Evolutionary conservation across 306 rosid species (phyloP), one percentile per base, ranked within the genome.

Genomic region (Rosa lucieae): DNA sequence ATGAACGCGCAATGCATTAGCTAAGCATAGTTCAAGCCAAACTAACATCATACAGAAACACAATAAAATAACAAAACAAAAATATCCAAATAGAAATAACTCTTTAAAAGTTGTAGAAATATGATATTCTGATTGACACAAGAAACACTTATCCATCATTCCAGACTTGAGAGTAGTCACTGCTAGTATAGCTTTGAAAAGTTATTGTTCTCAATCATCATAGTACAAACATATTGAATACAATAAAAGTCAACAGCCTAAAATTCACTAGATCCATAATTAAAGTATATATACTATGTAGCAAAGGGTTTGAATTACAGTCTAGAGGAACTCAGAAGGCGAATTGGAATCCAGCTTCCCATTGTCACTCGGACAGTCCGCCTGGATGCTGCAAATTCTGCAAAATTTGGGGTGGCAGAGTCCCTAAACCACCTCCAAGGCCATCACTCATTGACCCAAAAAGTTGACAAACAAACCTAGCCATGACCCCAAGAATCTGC

Each of bases 291-390:
- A 23, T 23, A 23, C 26, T 0, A 23, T 23, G 26, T n/a, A 42
- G 6, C 6, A 42, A 42, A 3, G 6, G 6, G 51, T 80, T 63
- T 13, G 21, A 37, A 65, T 46, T 75, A 52, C 76, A 82, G 52
- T 78, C 80, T 89, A 94, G 26, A 92, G 85, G 83, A 90, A 94
- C 74, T 92, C 97, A 0, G 97, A 89, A 52, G 97, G 98, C 0
- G 97, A 92, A 92, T 85, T 92, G 65, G 91, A 85, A 79, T 92
- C 94, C 1, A 91, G 97, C 80, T 94, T 94, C 70, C 79, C 97
- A 85, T 77, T 81, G 62, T 88, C 90, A 11, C 82, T 94, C n/a
- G n/a, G n/a, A n/a, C 82, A 94, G 86, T 8, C 77, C 94, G 55
- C 87, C 91, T 0, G 87, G 75, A 80, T 90, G 94, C 82, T 92